Conservation (phyloP, 2,329 filamentous ascomycete genomes). For the Ceratocystis diversiconidia region DNA sequence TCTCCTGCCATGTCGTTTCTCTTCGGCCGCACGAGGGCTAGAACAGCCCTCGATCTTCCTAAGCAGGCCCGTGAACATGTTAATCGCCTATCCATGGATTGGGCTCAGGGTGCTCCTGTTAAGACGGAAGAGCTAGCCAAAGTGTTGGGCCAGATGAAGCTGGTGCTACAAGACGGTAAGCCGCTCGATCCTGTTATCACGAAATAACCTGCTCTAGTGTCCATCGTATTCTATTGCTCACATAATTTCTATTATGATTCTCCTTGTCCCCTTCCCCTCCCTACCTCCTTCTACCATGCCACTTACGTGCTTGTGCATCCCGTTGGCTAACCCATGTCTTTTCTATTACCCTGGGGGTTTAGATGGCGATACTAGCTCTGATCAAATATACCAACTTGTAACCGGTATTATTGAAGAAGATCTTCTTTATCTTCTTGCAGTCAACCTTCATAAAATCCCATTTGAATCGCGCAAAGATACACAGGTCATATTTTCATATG, state of each 20-base stretch:
- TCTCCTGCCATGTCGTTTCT: conserved; percentile 36
- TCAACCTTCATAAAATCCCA: conserved; percentile 68
- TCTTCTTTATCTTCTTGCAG: conserved; percentile 69
- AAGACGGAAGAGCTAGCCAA: conserved; percentile 80
- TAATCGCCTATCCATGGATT: conserved; percentile 21
- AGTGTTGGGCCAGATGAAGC: conserved; percentile 79
- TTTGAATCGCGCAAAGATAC: conserved; percentile 96
- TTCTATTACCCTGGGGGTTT: not conserved
- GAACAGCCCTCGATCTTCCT: conserved; percentile 39
- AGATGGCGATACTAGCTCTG: conserved; percentile 78
- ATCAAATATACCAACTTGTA: conserved; percentile 77
- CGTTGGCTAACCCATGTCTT: conserved; percentile 15
- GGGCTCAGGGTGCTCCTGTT: conserved; percentile 14
- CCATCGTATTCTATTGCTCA: not conserved
- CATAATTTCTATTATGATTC: not conserved
- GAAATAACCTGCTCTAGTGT: too few relatives aligned
- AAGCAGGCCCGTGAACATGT: conserved; percentile 32
- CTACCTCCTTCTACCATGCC: not conserved
- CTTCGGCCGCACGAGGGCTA: conserved; percentile 38
- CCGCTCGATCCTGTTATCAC: not conserved
- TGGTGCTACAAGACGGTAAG: conserved; percentile 79
- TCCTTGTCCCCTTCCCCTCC: not conserved
- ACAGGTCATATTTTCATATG: conserved; percentile 88
- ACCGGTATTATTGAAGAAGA: conserved; percentile 78
- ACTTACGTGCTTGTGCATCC: not conserved